These are phyloP conservation scores for Hyphodiscus hymeniophilus DNA, from an alignment of 495 filamentous ascomycete species.

Conservation along the genomic window DNA sequence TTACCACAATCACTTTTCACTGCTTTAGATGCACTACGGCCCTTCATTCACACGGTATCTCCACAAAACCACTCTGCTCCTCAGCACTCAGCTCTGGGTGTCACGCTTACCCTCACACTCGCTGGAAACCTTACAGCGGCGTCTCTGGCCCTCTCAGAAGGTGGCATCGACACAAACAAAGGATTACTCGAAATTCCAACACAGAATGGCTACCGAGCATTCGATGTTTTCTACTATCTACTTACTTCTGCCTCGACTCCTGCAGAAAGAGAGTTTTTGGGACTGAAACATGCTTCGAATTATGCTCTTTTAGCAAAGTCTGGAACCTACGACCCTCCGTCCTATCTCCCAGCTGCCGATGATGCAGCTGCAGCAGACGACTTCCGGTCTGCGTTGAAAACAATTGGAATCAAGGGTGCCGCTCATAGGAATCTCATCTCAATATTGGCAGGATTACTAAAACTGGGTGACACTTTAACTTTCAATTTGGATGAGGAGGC, in stretches of 20 bases:
- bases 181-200: constrained; percentile 76
- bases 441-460: constrained; percentile 75
- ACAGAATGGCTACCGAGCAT: constrained; percentile 81
- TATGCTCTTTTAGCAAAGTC: constrained; percentile 77
- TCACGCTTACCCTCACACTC: constrained; percentile 73
- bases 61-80: constrained; percentile 82
- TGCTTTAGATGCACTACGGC: constrained; percentile 68
- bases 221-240: constrained; percentile 97
- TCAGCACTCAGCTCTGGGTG: constrained; percentile 71
- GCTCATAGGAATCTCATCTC: constrained; percentile 73
- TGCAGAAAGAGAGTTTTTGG: constrained; percentile 86
- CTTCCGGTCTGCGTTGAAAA: constrained; percentile 72
- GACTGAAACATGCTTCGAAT: constrained; percentile 65
- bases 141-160: constrained; percentile 69
- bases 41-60: constrained; percentile 81
- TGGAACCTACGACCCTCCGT: constrained; percentile 77
- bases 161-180: constrained; percentile 75
- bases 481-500: constrained; percentile 80
- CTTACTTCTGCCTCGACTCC: constrained; percentile 82
- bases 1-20: constrained; percentile 67
- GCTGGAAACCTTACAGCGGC: constrained; percentile 70
- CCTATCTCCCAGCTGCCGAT: constrained; percentile 87
- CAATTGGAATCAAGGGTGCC: constrained; percentile 85
- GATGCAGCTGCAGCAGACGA: constrained; percentile 92
- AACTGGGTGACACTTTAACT: constrained; percentile 83